Base-by-base conservation (phyloP, 495 filamentous ascomycete species). In the Penicillium flavigenum region DNA sequence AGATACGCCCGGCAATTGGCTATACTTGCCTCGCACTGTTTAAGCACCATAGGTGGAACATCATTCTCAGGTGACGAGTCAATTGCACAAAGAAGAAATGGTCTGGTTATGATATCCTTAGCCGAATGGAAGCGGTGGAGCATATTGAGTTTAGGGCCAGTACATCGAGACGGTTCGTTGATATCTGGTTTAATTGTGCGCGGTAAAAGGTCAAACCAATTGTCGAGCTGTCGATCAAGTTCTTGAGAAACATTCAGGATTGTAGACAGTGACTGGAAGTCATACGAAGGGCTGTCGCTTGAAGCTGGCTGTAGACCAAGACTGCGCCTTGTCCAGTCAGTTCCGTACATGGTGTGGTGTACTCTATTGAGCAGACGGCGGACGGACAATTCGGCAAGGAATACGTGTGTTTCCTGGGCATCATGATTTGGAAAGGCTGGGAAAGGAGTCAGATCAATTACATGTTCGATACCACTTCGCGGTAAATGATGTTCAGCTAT, bases 401-500 rank as follows among this genome's bases (percentile, higher is more conserved):
- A 51, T 4, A 51, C 19, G 10, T 51, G 34, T 51, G 49, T 51
- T 17, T 51, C 49, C 42, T 51, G 12, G 22, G 49, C 20, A 2
- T 42, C 34, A 3, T 51, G n/a, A 11, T 51, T 27, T 29, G 49
- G 16, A 41, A 51, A 51, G 16, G 12, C 19, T 27, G 54, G 54
- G 34, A 48, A 49, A 9, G 44, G 54, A 3, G 45, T 57, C 31
- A 47, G 16, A 16, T 57, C 54, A 20, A 57, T 48, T 10, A 49
- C 44, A 36, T 48, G 44, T 19, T 57, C 54, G 20, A 57, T 49
- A 12, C 54, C 54, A 32, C 54, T 57, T 34, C 54, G 54, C 19
- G 54, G 54, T 27, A 57, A 41, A 27, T 57, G 54, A 19, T 57
- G 38, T 24, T 57, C 54, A 6, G 54, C 54, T n/a, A 57, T 48